A percentile compares a stretch with the other conserved stretches of the same genome.
phyloP scores from a whole-genome alignment of 345 rosid species.

The Brassica incana region DNA sequence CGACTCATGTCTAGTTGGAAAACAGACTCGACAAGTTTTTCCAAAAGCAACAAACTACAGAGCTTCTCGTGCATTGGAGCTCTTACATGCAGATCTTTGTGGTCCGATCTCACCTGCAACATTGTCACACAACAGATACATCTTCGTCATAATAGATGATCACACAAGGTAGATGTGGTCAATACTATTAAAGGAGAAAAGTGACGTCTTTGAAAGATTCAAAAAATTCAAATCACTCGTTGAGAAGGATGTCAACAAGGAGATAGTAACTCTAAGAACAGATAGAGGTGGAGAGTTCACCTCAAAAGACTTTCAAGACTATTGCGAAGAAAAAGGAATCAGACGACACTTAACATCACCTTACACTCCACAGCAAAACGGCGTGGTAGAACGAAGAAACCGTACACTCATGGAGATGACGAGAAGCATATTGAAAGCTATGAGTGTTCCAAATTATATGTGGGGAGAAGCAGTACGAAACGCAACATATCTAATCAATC shows the following conservation, averaged over 20 bases:
- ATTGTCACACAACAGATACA: neutral
- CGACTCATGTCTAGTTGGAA: neutral
- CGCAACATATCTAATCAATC: too few species aligned
- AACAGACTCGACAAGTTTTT: neutral
- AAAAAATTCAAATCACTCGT: too few species aligned
- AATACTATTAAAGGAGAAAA: neutral
- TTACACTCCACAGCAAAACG: too few species aligned
- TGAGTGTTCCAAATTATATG: neutral
- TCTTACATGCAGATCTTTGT: neutral
- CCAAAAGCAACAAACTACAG: neutral
- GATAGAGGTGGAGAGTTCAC: too few species aligned
- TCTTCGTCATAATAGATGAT: neutral
- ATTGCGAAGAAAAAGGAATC: neutral
- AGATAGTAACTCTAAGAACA: too few species aligned
- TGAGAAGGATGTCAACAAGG: too few species aligned
- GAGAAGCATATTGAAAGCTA: neutral
- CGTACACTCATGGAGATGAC: neutral
- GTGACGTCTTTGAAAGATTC: too few species aligned
- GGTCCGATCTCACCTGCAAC: too few species aligned
- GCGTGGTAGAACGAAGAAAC: neutral
- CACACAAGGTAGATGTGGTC: neutral
- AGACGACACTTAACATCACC: neutral
- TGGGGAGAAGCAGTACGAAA: too few species aligned
- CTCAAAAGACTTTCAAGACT: neutral
- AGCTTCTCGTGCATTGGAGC: neutral